Percentiles rank a stretch among this genome's conserved stretches.
Evolutionary conservation across 306 rosid species (phyloP).

Genomic region (Canavalia gladiata): DNA sequence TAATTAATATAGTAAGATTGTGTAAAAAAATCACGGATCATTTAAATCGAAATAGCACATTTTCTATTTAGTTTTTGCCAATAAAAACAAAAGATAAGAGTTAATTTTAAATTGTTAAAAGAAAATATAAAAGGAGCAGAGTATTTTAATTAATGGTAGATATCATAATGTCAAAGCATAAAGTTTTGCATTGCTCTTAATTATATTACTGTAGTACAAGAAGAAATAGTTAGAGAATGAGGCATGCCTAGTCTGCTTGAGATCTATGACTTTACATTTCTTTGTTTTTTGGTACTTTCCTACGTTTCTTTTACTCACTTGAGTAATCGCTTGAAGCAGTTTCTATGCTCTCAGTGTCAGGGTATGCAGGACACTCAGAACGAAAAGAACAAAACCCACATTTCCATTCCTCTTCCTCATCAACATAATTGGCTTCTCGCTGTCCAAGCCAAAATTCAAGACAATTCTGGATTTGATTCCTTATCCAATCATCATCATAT

Average conservation of each 20-base stretch:
- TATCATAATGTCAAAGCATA: neutral
- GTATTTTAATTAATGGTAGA: too few relatives aligned
- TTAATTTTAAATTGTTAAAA: neutral
- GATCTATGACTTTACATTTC: neutral
- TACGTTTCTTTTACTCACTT: neutral
- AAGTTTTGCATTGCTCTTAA: neutral
- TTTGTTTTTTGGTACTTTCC: neutral
- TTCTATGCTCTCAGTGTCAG: conserved; percentile 16
- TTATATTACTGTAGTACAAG: neutral
- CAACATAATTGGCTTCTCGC: conserved; percentile 70
- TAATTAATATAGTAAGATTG: too few relatives aligned
- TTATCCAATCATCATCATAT: conserved; percentile 65
- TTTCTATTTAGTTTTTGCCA: neutral
- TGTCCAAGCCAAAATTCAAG: conserved; percentile 80
- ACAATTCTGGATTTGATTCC: conserved; percentile 50
- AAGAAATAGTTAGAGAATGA: neutral
- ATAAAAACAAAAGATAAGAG: neutral
- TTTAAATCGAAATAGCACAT: neutral
- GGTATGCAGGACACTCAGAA: conserved; percentile 55
- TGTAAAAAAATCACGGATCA: neutral
- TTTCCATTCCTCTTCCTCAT: conserved; percentile 78
- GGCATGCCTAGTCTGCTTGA: neutral
- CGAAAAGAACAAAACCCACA: conserved; percentile 61
- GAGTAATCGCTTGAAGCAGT: conserved; percentile 43
- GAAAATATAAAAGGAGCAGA: neutral